phyloP scores from a whole-genome alignment of 225 moss, liverwort and hornwort species.

The Marchantia paleacea region DNA sequence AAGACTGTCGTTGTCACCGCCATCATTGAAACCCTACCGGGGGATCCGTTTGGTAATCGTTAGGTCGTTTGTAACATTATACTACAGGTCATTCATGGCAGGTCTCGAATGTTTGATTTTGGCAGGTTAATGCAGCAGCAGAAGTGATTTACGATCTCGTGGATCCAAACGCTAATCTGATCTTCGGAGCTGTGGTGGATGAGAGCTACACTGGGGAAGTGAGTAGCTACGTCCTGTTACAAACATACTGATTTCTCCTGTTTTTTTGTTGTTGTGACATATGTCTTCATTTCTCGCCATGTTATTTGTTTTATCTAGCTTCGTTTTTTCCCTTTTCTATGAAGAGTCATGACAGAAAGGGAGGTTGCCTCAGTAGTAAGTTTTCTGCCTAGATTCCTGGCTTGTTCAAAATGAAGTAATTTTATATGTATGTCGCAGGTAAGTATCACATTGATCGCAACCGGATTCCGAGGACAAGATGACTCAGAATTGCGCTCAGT shows the following conservation, averaged over 20 bases:
- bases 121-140: constrained; percentile 90
- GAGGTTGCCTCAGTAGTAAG: too few species aligned
- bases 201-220: constrained; percentile 89
- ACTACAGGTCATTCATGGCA: not conserved
- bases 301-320: too few species aligned
- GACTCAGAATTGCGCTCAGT: constrained; percentile 68
- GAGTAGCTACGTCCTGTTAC: constrained; percentile 22
- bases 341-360: too few species aligned
- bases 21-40: too few species aligned
- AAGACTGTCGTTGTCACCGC: too few species aligned
- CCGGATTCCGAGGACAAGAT: constrained; percentile 84
- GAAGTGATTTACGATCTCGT: constrained; percentile 98
- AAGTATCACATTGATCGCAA: constrained; percentile 93
- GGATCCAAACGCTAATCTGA: constrained; percentile 92
- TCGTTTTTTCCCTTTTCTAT: too few species aligned
- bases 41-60: too few species aligned
- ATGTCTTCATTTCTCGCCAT: not conserved
- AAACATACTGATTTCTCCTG: not conserved
- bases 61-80: not conserved
- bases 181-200: constrained; percentile 97
- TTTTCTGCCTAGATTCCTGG: not conserved
- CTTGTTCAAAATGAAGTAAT: too few species aligned
- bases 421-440: constrained; percentile 50
- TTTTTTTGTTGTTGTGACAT: too few species aligned
- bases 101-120: not conserved